Evolutionary conservation across 331 rosid species (phyloP).

Genomic region (Spiraea crenata): DNA sequence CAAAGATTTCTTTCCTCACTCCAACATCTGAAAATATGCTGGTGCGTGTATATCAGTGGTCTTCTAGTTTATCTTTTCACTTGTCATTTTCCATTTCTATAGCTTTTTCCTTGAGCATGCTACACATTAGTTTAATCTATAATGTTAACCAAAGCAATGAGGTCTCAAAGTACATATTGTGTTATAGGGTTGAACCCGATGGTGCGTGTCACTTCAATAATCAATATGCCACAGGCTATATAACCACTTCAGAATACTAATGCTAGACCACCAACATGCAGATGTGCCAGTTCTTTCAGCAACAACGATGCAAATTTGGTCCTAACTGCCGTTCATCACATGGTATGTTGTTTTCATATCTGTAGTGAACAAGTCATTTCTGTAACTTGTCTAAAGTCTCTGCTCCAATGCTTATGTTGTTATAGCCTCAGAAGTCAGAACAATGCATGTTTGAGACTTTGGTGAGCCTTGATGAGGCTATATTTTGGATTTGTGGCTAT

Average conservation of each 20-base stretch:
- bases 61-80: slow-evolving; percentile 13
- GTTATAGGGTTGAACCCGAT: neutral
- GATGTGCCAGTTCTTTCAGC: slow-evolving; percentile 82
- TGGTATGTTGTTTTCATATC: slow-evolving; percentile 60
- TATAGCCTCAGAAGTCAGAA: neutral
- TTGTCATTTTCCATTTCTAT: neutral
- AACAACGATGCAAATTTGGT: slow-evolving; percentile 94
- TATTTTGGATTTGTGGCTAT: slow-evolving; percentile 14
- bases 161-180: neutral
- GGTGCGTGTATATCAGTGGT: slow-evolving; percentile 44
- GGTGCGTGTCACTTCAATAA: slow-evolving; percentile 3
- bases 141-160: neutral
- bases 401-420: slow-evolving; percentile 13
- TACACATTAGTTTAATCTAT: neutral
- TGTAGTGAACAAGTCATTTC: slow-evolving; percentile 19
- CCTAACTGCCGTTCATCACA: slow-evolving; percentile 88
- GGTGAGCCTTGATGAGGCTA: too few relatives aligned
- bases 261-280: slow-evolving; percentile 56
- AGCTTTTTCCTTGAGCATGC: neutral
- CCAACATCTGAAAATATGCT: slow-evolving; percentile 84
- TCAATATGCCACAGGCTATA: neutral
- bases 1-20: slow-evolving; percentile 77
- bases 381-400: slow-evolving; percentile 13
- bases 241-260: slow-evolving; percentile 37
- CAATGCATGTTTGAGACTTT: slow-evolving; percentile 7